Percentiles rank a stretch among this genome's conserved stretches.
Conservation (phyloP, 1,139 yeast genomes). For the Protomyces inundatus region DNA sequence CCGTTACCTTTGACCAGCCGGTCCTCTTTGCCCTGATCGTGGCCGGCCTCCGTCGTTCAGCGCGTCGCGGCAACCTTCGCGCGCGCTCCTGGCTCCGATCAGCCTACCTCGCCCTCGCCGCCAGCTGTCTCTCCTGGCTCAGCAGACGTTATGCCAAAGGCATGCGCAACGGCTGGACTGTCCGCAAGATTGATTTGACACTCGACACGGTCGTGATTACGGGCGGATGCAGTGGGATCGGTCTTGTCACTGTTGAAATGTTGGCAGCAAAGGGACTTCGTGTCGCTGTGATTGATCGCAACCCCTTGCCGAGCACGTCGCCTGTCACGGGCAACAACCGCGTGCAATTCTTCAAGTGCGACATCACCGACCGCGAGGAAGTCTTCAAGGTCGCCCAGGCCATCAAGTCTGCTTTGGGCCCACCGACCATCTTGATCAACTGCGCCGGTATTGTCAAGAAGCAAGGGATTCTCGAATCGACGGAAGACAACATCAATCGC, state of each 20-base stretch:
- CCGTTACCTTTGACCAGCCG: neutral
- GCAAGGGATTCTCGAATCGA: constrained; percentile 43
- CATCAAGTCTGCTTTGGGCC: constrained; percentile 39
- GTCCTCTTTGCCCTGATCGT: neutral
- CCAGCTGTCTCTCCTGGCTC: neutral
- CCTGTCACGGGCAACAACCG: constrained; percentile 32
- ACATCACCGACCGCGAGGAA: constrained; percentile 45
- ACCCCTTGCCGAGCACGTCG: constrained; percentile 36
- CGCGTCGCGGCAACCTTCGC: neutral
- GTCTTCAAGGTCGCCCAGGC: constrained; percentile 38
- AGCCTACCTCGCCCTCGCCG: neutral
- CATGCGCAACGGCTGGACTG: neutral
- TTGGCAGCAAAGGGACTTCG: constrained; percentile 26
- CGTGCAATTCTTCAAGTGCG: constrained; percentile 46
- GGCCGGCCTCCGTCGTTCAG: neutral
- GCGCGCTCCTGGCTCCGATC: neutral
- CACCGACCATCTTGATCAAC: constrained; percentile 55
- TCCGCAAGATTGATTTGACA: constrained; percentile 5
- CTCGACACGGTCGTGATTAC: constrained; percentile 59
- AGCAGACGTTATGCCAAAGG: neutral
- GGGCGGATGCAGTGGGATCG: constrained; percentile 67
- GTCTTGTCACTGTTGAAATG: constrained; percentile 36
- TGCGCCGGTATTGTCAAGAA: constrained; percentile 68
- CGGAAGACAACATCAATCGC: constrained; percentile 35
- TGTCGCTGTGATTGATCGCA: constrained; percentile 51